A percentile compares a stretch with the other conserved stretches of the same genome.
Evolutionary conservation across 2,329 filamentous ascomycete species (phyloP).

Genomic region (Ceratocystis variospora): DNA sequence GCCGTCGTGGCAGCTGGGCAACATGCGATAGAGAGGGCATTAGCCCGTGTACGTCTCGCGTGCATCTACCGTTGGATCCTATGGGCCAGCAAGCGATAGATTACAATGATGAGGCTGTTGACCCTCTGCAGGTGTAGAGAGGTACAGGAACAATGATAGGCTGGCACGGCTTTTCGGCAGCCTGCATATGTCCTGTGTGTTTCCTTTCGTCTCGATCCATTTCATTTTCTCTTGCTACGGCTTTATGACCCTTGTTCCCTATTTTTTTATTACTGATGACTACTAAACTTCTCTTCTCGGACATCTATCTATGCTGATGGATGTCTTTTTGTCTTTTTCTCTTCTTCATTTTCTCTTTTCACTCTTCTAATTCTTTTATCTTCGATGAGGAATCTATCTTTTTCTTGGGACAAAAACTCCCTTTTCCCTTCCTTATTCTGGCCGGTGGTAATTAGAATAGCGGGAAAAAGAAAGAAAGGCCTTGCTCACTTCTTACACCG

Average conservation of each 20-base stretch:
- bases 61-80: neutral
- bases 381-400: neutral
- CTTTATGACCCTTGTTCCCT: neutral
- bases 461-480: neutral
- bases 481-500: neutral
- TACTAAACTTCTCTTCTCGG: neutral
- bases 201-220: neutral
- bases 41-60: conserved; percentile 17
- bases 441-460: neutral
- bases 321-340: neutral
- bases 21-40: conserved; percentile 17
- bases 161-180: neutral
- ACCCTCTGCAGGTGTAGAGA: neutral
- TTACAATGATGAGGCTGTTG: neutral
- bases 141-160: neutral
- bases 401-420: neutral
- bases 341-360: neutral
- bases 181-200: neutral
- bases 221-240: neutral
- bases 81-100: neutral
- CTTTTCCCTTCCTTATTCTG: neutral
- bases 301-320: neutral
- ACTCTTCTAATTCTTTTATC: neutral
- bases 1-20: conserved; percentile 24
- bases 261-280: neutral